Conservation (phyloP, 176 grass and related monocot genomes). For the Oryza meridionalis region DNA sequence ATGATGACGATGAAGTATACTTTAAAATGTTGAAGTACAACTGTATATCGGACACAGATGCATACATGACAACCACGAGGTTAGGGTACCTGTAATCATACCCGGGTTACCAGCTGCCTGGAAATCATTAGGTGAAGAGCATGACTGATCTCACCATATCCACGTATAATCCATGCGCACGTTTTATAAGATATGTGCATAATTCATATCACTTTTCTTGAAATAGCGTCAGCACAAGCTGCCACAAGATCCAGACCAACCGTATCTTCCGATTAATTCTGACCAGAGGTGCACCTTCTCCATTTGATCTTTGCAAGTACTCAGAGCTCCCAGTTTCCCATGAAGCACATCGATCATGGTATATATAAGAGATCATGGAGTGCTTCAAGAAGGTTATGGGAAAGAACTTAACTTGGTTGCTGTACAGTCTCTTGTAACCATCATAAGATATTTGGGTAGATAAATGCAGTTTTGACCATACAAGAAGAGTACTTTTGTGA, state of each 20-base stretch:
- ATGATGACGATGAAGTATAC: background rate
- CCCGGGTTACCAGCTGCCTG: background rate
- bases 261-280: background rate
- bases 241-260: background rate
- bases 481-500: constrained; percentile 1
- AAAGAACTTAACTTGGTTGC: background rate
- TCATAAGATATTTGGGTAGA: background rate
- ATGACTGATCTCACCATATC: background rate
- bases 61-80: background rate
- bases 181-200: background rate
- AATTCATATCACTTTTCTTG: background rate
- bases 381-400: constrained; percentile 16
- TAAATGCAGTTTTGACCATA: constrained; percentile 29
- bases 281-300: background rate
- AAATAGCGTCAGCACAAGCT: background rate
- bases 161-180: constrained; percentile 16
- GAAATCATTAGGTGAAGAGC: constrained; percentile 3
- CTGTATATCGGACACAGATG: background rate
- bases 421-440: background rate
- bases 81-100: background rate
- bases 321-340: constrained; percentile 6
- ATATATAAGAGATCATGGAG: background rate
- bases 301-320: constrained; percentile 8
- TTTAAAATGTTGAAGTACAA: constrained; percentile 4
- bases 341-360: constrained; percentile 1